A percentile compares a stretch with the other conserved stretches of the same genome.
These are phyloP conservation scores for Wickerhamiella pararugosa DNA, from an alignment of 1,139 yeast species.

Conservation along the genomic window DNA sequence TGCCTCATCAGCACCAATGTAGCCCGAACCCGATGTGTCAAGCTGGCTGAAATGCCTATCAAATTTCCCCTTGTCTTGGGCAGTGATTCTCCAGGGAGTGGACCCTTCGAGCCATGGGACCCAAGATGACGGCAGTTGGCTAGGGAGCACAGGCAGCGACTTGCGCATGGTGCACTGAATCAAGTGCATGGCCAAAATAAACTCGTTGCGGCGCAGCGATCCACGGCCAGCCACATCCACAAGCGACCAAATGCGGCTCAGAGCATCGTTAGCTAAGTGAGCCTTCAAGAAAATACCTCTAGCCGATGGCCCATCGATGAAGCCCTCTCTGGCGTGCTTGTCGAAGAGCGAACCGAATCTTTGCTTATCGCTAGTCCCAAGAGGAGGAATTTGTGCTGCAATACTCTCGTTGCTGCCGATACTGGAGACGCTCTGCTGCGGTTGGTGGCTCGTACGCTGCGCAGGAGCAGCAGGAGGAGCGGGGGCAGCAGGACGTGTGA, in stretches of 20 bases:
- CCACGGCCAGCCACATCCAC: constrained; percentile 71
- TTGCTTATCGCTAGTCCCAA: constrained; percentile 49
- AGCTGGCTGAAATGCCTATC: constrained; percentile 49
- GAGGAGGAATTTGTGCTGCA: constrained; percentile 37
- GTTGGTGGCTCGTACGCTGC: background rate
- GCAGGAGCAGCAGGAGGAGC: constrained; percentile 5
- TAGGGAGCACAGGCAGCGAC: constrained; percentile 52
- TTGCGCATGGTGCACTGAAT: constrained; percentile 70
- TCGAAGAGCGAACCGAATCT: constrained; percentile 63
- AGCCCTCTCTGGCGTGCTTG: constrained; percentile 43
- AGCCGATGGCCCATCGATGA: constrained; percentile 60
- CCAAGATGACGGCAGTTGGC: constrained; percentile 43
- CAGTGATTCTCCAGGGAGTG: constrained; percentile 29
- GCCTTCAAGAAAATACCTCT: constrained; percentile 80
- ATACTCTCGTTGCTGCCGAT: constrained; percentile 9
- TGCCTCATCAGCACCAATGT: constrained; percentile 52
- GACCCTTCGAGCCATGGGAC: constrained; percentile 43
- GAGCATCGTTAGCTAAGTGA: constrained; percentile 53
- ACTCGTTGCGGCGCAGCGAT: constrained; percentile 52
- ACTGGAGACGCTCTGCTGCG: background rate
- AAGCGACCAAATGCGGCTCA: constrained; percentile 81
- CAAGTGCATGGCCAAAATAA: constrained; percentile 88
- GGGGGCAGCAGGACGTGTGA: constrained; percentile 15
- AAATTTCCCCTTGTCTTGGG: constrained; percentile 58
- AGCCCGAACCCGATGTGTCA: constrained; percentile 50